Percentiles rank a stretch among this genome's conserved stretches.
Evolutionary conservation across 2,329 filamentous ascomycete genomes (phyloP).

Genomic region (Epichloe aotearoae): DNA sequence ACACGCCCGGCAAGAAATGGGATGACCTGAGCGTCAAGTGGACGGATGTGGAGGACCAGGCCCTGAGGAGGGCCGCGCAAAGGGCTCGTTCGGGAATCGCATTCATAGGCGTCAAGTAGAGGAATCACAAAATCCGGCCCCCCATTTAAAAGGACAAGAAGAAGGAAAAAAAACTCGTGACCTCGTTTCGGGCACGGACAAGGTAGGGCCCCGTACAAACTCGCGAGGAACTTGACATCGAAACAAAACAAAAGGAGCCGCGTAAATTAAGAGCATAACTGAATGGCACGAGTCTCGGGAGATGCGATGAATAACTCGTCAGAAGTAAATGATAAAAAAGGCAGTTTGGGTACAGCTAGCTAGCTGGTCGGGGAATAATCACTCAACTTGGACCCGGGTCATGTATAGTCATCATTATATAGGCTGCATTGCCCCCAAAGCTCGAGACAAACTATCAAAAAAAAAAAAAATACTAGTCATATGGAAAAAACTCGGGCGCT

Average conservation of each 20-base stretch:
- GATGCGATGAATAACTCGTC: too few relatives aligned
- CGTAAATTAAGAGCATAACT: too few relatives aligned
- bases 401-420: neutral
- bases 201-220: too few relatives aligned
- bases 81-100: conserved; percentile 48
- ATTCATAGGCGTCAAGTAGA: conserved; percentile 51
- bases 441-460: neutral
- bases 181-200: neutral
- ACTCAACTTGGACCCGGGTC: neutral
- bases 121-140: neutral
- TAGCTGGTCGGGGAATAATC: too few relatives aligned
- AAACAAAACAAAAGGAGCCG: too few relatives aligned
- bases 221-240: too few relatives aligned
- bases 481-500: neutral
- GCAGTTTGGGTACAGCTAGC: too few relatives aligned
- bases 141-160: too few relatives aligned
- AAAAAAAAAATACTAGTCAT: neutral
- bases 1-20: conserved; percentile 50
- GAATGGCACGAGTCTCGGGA: too few relatives aligned
- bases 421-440: neutral
- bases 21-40: conserved; percentile 53
- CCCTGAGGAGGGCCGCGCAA: conserved; percentile 41
- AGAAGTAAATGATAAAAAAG: too few relatives aligned
- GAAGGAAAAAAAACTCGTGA: neutral
- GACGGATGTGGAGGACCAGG: conserved; percentile 54